Evolutionary conservation across 192 early-diverging fungal genomes (phyloP).

Genomic region (Coemansia sp.): DNA sequence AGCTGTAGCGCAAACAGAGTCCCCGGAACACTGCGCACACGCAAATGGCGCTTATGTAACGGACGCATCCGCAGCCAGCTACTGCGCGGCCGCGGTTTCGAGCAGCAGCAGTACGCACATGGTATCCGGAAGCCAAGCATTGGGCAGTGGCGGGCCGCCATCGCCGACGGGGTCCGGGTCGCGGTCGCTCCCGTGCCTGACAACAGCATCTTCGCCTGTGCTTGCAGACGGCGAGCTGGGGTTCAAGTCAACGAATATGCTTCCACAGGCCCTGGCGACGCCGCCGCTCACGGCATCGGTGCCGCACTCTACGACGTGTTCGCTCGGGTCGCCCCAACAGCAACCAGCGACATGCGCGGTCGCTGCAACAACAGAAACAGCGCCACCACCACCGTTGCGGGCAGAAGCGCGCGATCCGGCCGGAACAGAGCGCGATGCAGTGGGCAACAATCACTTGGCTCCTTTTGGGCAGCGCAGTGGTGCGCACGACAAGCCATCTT

Average conservation of each 20-base stretch:
- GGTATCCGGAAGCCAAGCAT: neutral
- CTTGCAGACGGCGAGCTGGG: neutral
- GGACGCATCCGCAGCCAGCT: neutral
- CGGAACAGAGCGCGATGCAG: neutral
- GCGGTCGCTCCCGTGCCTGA: neutral
- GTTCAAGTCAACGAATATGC: neutral
- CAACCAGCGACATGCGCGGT: neutral
- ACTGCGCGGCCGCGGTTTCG: neutral
- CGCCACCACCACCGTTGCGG: too few relatives aligned
- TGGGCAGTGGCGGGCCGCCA: constrained; percentile 6
- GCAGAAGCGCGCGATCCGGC: neutral
- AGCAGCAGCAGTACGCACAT: neutral
- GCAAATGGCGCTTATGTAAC: constrained; percentile 6
- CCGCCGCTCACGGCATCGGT: constrained; percentile 10
- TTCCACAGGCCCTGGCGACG: constrained; percentile 2
- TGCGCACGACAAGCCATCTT: too few relatives aligned
- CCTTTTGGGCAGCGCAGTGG: too few relatives aligned
- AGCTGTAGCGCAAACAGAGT: neutral
- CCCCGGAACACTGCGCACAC: constrained; percentile 2
- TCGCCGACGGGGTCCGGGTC: neutral
- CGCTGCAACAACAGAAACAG: neutral
- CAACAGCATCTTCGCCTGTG: neutral
- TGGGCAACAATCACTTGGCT: neutral
- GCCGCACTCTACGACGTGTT: constrained; percentile 3
- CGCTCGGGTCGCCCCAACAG: constrained; percentile 17